Percentiles rank a stretch among this genome's conserved stretches.
Evolutionary conservation across 345 rosid species (phyloP).

Genomic region (Dipteronia sinensis): DNA sequence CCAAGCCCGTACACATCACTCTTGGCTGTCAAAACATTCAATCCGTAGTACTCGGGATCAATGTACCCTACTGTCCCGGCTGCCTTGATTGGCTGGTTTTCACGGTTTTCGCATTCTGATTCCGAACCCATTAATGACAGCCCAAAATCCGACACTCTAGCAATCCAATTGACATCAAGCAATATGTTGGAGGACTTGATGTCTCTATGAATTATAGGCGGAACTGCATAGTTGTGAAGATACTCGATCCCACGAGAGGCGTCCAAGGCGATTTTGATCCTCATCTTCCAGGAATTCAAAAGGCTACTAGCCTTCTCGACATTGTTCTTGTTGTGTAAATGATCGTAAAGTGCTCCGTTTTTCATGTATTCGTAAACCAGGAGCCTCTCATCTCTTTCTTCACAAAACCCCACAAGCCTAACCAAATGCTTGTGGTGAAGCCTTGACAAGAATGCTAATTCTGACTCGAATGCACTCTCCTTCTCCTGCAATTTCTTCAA

Average conservation of each 20-base stretch:
- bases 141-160: slow-evolving; percentile 89
- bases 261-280: slow-evolving; percentile 80
- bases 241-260: slow-evolving; percentile 90
- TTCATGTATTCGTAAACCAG: slow-evolving; percentile 93
- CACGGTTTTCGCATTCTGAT: slow-evolving; percentile 35
- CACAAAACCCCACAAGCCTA: slow-evolving; percentile 85
- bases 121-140: slow-evolving; percentile 72
- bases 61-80: slow-evolving; percentile 92
- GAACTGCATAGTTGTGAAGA: slow-evolving; percentile 82
- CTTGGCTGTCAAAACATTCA: slow-evolving; percentile 74
- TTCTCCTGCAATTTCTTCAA: slow-evolving; percentile 82
- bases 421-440: slow-evolving; percentile 93
- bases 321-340: slow-evolving; percentile 65
- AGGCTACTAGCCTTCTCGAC: slow-evolving; percentile 57
- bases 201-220: slow-evolving; percentile 85
- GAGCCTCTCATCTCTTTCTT: slow-evolving; percentile 76
- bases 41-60: slow-evolving; percentile 91
- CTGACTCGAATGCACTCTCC: slow-evolving; percentile 90
- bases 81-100: slow-evolving; percentile 50
- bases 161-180: slow-evolving; percentile 72
- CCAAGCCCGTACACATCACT: slow-evolving; percentile 93
- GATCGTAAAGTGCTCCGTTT: slow-evolving; percentile 84
- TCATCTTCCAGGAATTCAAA: slow-evolving; percentile 82
- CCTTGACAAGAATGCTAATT: slow-evolving; percentile 76
- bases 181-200: slow-evolving; percentile 85